These are phyloP conservation scores for Trichoderma sp. DNA, from an alignment of 2,329 filamentous ascomycete genomes.

Conservation along the genomic window DNA sequence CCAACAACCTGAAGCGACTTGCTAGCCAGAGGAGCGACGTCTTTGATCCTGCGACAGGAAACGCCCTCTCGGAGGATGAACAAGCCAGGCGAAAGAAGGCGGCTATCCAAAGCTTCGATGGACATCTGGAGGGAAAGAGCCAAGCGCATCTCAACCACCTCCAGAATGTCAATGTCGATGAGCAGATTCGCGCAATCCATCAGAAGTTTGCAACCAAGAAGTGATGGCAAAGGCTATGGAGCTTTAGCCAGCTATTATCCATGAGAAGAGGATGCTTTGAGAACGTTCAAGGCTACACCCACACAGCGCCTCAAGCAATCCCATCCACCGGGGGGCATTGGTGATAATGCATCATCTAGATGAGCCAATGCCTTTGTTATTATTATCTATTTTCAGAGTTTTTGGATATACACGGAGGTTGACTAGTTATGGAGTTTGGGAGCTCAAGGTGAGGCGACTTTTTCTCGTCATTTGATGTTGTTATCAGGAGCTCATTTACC, in stretches of 20 bases:
- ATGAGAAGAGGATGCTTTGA: not conserved
- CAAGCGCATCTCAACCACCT: slow-evolving; percentile 55
- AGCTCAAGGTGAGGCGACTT: slow-evolving; percentile 20
- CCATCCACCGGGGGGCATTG: not conserved
- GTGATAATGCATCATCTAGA: not conserved
- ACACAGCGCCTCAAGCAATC: not conserved
- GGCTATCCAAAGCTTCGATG: slow-evolving; percentile 64
- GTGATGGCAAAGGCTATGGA: slow-evolving; percentile 19
- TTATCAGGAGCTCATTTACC: slow-evolving; percentile 17
- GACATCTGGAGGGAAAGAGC: slow-evolving; percentile 58
- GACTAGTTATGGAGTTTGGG: slow-evolving; percentile 4
- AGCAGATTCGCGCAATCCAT: slow-evolving; percentile 71
- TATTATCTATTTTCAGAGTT: not conserved
- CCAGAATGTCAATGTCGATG: slow-evolving; percentile 74
- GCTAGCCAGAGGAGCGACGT: slow-evolving; percentile 85
- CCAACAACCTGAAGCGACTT: slow-evolving; percentile 92
- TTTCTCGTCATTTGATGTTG: not conserved
- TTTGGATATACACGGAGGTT: not conserved
- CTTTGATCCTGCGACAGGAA: slow-evolving; percentile 72
- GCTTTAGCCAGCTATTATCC: not conserved
- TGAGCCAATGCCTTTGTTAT: not conserved
- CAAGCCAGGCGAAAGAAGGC: slow-evolving; percentile 72
- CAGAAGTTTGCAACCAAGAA: slow-evolving; percentile 50
- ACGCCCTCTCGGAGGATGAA: slow-evolving; percentile 70
- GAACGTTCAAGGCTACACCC: not conserved